phyloP scores from a whole-genome alignment of 495 filamentous ascomycete genomes.

The Talaromyces thailandensis region DNA sequence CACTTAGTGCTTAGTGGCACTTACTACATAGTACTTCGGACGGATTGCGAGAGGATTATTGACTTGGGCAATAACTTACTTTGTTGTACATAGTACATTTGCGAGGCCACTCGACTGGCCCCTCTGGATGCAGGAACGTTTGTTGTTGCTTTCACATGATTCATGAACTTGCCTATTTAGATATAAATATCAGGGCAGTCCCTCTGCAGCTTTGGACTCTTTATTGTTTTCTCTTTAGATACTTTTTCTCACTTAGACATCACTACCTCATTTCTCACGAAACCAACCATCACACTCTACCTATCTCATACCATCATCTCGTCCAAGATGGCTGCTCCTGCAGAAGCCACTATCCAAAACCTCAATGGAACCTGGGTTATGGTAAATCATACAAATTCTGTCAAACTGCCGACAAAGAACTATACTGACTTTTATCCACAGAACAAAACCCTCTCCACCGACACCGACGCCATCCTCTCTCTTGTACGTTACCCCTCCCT shows the following conservation, averaged over 20 bases:
- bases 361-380: slow-evolving; percentile 72
- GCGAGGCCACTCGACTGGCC: not conserved
- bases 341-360: slow-evolving; percentile 59
- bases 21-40: too few species aligned
- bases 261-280: not conserved
- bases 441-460: slow-evolving; percentile 74
- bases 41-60: not conserved
- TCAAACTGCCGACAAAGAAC: slow-evolving; percentile 4
- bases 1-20: too few species aligned
- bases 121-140: not conserved
- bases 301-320: not conserved
- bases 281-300: not conserved
- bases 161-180: not conserved
- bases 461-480: slow-evolving; percentile 59
- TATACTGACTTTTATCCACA: slow-evolving; percentile 20
- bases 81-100: too few species aligned
- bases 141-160: not conserved
- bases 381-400: slow-evolving; percentile 37
- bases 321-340: slow-evolving; percentile 70
- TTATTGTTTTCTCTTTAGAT: not conserved
- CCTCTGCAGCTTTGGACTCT: not conserved
- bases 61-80: not conserved
- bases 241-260: too few species aligned
- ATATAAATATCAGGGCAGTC: not conserved
- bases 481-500: slow-evolving; percentile 35